A percentile compares a stretch with the other conserved stretches of the same genome.
Conservation (phyloP, 306 rosid genomes). For the Gynostemma pentaphyllum region DNA sequence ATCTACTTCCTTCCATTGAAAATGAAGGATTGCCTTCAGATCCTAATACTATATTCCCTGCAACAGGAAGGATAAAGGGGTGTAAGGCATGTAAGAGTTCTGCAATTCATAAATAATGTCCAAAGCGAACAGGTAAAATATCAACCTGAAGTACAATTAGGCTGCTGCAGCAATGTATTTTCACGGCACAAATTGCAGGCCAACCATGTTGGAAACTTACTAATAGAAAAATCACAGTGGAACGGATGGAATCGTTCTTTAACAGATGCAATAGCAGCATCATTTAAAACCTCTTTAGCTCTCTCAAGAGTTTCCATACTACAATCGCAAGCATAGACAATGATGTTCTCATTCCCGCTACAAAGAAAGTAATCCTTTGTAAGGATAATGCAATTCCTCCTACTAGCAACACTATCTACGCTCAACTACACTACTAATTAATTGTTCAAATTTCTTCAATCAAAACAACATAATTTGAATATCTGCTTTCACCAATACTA, state of each 20-base stretch:
- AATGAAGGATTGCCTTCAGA: constrained; percentile 5
- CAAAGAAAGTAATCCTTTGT: constrained; percentile 15
- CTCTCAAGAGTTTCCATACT: constrained; percentile 57
- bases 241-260: constrained; percentile 50
- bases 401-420: background rate
- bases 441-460: background rate
- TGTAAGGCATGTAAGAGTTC: background rate
- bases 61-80: constrained; percentile 11
- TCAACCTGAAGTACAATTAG: constrained; percentile 35
- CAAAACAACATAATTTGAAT: background rate
- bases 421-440: background rate
- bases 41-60: constrained; percentile 20
- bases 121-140: constrained; percentile 10
- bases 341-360: constrained; percentile 53
- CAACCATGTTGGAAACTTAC: constrained; percentile 62
- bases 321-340: constrained; percentile 83
- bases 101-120: background rate
- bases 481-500: no score
- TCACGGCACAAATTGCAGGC: constrained; percentile 45
- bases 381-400: background rate
- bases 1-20: constrained; percentile 23
- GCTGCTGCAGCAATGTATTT: constrained; percentile 13
- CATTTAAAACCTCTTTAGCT: constrained; percentile 43
- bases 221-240: constrained; percentile 53
- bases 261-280: constrained; percentile 15